Conservation (phyloP, 2,329 filamentous ascomycete genomes). For the Bimuria novae-zelandiae region DNA sequence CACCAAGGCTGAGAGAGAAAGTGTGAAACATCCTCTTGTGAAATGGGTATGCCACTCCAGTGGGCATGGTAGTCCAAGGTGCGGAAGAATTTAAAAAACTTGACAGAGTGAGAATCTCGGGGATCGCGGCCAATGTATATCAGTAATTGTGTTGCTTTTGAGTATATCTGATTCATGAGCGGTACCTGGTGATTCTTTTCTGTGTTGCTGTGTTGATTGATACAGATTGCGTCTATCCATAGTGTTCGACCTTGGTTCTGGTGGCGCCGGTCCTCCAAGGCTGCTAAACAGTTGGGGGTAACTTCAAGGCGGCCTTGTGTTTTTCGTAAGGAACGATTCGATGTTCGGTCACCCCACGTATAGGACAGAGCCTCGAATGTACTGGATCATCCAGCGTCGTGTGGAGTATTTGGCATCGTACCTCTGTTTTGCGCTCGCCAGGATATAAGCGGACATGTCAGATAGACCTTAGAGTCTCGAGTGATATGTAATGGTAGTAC, state of each 20-base stretch:
- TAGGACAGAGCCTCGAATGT: slow-evolving; percentile 8
- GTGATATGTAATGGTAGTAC: background rate
- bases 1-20: slow-evolving; percentile 3
- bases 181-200: slow-evolving; percentile 13
- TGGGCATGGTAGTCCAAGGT: too few relatives aligned
- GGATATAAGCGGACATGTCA: background rate
- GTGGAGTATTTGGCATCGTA: slow-evolving; percentile 1
- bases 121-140: slow-evolving; percentile 7
- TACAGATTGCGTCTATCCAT: slow-evolving; percentile 13
- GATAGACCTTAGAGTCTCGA: background rate
- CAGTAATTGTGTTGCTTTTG: slow-evolving; percentile 1
- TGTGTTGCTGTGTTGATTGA: background rate
- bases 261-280: background rate
- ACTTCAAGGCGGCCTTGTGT: background rate
- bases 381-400: background rate
- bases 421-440: background rate
- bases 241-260: background rate
- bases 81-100: background rate
- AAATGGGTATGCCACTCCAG: background rate
- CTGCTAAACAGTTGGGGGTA: slow-evolving; percentile 2
- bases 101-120: background rate
- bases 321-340: background rate
- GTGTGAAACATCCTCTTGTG: background rate
- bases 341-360: slow-evolving; percentile 1
- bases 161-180: slow-evolving; percentile 12